Conservation (phyloP, 2,329 filamentous ascomycete species). For the Nemania sp. region DNA sequence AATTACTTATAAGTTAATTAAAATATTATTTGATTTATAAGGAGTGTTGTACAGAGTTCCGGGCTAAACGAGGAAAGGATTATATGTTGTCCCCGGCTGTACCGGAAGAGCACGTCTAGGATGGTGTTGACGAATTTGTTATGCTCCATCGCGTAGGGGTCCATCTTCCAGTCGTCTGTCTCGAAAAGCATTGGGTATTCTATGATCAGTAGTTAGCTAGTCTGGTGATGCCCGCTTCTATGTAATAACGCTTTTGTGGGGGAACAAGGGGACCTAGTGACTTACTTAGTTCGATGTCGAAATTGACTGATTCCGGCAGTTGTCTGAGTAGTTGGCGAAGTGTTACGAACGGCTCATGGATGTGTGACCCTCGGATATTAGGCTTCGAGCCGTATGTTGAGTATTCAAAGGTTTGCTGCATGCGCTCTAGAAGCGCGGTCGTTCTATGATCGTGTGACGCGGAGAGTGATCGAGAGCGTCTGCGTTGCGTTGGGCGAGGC, state of each 20-base stretch:
- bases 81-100: conserved; percentile 36
- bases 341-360: background rate
- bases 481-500: too few relatives aligned
- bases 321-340: background rate
- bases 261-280: background rate
- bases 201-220: conserved; percentile 18
- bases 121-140: conserved; percentile 46
- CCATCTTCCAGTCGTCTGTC: conserved; percentile 28
- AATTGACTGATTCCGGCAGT: conserved; percentile 9
- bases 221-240: too few relatives aligned
- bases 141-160: conserved; percentile 40
- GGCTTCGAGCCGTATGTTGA: background rate
- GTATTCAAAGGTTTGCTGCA: background rate
- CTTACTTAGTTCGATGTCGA: conserved; percentile 47
- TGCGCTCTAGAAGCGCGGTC: too few relatives aligned
- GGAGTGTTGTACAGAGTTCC: conserved; percentile 42
- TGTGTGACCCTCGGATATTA: background rate
- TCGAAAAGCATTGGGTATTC: conserved; percentile 48
- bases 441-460: too few relatives aligned
- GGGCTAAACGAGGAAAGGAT: conserved; percentile 44
- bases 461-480: too few relatives aligned
- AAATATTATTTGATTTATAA: too few relatives aligned
- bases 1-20: too few relatives aligned
- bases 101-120: conserved; percentile 37
- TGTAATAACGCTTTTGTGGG: too few relatives aligned